phyloP scores from a whole-genome alignment of 1,284 basidiomycete genomes.

The Megacollybia platyphylla region DNA sequence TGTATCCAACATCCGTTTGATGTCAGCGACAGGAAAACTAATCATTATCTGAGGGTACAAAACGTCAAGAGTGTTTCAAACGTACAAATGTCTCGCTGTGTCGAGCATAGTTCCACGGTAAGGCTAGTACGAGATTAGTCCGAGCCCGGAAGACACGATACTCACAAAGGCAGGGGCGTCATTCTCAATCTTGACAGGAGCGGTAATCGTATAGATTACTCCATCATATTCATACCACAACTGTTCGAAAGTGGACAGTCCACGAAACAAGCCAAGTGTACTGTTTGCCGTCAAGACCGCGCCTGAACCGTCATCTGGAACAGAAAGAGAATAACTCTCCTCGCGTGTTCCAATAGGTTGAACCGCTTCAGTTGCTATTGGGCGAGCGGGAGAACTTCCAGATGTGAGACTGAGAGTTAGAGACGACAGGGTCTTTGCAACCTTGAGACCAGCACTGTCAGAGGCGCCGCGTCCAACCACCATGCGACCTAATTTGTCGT shows the following conservation, averaged over 20 bases:
- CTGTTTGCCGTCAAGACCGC: conserved; percentile 60
- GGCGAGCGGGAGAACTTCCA: conserved; percentile 16
- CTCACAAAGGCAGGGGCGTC: conserved; percentile 58
- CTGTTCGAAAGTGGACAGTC: conserved; percentile 75
- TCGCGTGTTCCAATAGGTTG: conserved; percentile 37
- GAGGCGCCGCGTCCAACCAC: conserved; percentile 35
- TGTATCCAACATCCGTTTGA: conserved; percentile 67
- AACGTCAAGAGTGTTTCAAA: not conserved
- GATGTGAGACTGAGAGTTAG: conserved; percentile 28
- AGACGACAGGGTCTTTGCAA: conserved; percentile 15
- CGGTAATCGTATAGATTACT: conserved; percentile 41
- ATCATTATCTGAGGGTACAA: not conserved
- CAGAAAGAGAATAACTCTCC: conserved; percentile 54
- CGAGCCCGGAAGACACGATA: conserved; percentile 6
- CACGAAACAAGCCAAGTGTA: conserved; percentile 69
- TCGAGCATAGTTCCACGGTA: conserved; percentile 79
- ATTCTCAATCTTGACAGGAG: conserved; percentile 41
- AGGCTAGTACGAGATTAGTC: conserved; percentile 25
- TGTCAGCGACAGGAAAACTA: conserved; percentile 55
- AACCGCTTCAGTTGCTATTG: conserved; percentile 44
- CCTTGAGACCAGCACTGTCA: conserved; percentile 18
- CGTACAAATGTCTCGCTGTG: conserved; percentile 38
- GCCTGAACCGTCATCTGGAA: conserved; percentile 46
- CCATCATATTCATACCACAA: conserved; percentile 50
- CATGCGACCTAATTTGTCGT: conserved; percentile 38